Evolutionary conservation across 371 early-diverging fungal species (phyloP), one percentile per base, ranked within the genome.

Genomic region (Mortierella sp.): DNA sequence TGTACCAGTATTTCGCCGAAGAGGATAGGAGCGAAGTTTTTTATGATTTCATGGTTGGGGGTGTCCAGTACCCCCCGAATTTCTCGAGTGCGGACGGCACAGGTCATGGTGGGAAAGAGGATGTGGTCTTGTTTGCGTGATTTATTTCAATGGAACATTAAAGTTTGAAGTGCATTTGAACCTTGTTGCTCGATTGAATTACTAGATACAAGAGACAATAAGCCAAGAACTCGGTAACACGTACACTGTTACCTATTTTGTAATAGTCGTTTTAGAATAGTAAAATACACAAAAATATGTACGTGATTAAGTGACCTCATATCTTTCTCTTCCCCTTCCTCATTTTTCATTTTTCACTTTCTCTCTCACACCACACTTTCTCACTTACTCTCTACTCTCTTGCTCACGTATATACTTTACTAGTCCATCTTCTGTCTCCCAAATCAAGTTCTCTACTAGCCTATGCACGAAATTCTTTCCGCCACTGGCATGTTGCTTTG

Each of bases 191-290:
- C 52, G 64, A 71, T 58, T 71, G 72, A 71, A 71, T 71, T 49
- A n/a, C 63, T 52, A 4, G 43, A 64, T 59, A 64, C n/a, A 55
- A 30, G 32, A 65, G 72, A 65, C 66, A 65, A 72, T 72, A 65
- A 64, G 72, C 72, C 72, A 72, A 51, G 3, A 72, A 72, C 66
- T 72, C 72, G 72, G 72, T 72, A 72, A 71, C 30, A 57, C 58
- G 71, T 71, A 72, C 66, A 39, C 37, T 4, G 5, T 22, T 45
- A 20, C 69, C 55, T 69, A 9, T 20, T 26, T 40, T 20, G 49
- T 5, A 20, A n/a, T 49, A 49, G 49, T 49, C 49, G 12, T 4
- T 6, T 5, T 10, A 11, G 3, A 18, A 14, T 3, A 43, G 2
- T 43, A 18, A 43, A 43, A 11, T 43, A 43, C 11, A 43, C 45